Evolutionary conservation across 2,329 filamentous ascomycete genomes (phyloP), one percentile per base, ranked within the genome.

Genomic region (Aureobasidium namibiae): DNA sequence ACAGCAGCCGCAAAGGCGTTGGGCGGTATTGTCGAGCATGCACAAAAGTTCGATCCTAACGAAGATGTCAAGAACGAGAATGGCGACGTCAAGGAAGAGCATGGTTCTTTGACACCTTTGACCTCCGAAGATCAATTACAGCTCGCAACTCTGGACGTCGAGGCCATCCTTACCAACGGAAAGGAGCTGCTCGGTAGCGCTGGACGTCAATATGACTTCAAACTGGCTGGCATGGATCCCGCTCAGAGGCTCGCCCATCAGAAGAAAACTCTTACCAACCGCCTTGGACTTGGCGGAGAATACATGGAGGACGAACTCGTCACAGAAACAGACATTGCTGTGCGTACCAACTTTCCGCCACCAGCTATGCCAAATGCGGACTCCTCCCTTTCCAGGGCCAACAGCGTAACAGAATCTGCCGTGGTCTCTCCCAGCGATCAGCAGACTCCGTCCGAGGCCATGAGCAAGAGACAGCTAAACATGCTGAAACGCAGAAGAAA

Each of bases 401-500:
- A 78, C 60, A 80, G 74, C 59, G 65, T 79, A 24, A 72, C 74
- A 16, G 70, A 72, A 49, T 68, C 74, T 9, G 68, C 61, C n/a
- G 56, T 60, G 2, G 68, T 67, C 4, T 67, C 67, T 24, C 66
- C 64, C n/a, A 69, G 65, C 42, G 80, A 82, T 34, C 62, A 69
- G 38, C 70, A 74, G 53, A 73, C 77, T 14, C 88, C 90, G 63
- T 88, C 90, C 67, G 74, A 82, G 4, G 85, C 85, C 2, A 79
- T 99, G 54, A 97, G 94, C 75, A 92, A 94, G 62, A 85, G 94
- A 42, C 94, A 99, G 68, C 82, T 96, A 21, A 99, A 99, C 68
- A 90, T 94, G 56, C 76, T 99, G 10, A 97, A 97, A 73, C 84
- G 94, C 44, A 96, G 97, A 71, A 85, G 91, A 44, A 99, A 97